A percentile compares a stretch with the other conserved stretches of the same genome.
phyloP scores from a whole-genome alignment of 495 filamentous ascomycete genomes.

The Penicillium lagena region DNA sequence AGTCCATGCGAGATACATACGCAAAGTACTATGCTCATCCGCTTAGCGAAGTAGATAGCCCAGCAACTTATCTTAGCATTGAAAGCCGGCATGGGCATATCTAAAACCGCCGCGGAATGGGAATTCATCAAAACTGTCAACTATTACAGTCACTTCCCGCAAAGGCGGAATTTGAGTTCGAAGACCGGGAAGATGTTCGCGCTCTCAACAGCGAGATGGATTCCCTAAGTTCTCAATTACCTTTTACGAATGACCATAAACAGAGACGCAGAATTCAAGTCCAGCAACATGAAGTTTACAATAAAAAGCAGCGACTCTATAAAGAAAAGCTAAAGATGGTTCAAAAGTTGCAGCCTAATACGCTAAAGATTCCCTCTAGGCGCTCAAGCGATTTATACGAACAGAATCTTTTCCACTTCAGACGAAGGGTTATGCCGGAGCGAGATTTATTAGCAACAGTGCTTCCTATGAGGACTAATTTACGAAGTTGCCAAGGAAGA shows the following conservation, averaged over 20 bases:
- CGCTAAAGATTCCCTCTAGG: too few relatives aligned
- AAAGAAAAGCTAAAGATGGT: not conserved
- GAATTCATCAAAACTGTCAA: slow-evolving; percentile 1
- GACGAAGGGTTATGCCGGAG: slow-evolving; percentile 7
- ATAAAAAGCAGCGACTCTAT: not conserved
- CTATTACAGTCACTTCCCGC: slow-evolving; percentile 6
- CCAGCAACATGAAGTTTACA: not conserved
- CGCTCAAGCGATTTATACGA: not conserved
- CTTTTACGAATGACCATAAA: not conserved
- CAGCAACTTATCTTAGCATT: slow-evolving; percentile 7
- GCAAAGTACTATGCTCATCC: slow-evolving; percentile 7
- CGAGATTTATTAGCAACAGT: slow-evolving; percentile 4
- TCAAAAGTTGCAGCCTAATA: not conserved
- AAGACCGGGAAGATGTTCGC: slow-evolving; percentile 2
- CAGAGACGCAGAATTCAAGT: not conserved
- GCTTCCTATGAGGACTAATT: not conserved
- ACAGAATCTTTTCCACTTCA: slow-evolving; percentile 7
- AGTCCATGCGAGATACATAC: slow-evolving; percentile 2
- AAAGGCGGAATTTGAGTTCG: slow-evolving; percentile 7
- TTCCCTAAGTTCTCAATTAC: not conserved
- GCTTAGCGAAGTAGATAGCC: slow-evolving; percentile 7
- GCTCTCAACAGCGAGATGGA: not conserved
- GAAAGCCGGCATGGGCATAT: slow-evolving; percentile 5
- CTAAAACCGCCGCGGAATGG: slow-evolving; percentile 10
- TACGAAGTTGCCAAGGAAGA: slow-evolving; percentile 3